Evolutionary conservation across 1,284 basidiomycete genomes (phyloP), one percentile per base, ranked within the genome.

Genomic region (Microbotryomycetes sp.): DNA sequence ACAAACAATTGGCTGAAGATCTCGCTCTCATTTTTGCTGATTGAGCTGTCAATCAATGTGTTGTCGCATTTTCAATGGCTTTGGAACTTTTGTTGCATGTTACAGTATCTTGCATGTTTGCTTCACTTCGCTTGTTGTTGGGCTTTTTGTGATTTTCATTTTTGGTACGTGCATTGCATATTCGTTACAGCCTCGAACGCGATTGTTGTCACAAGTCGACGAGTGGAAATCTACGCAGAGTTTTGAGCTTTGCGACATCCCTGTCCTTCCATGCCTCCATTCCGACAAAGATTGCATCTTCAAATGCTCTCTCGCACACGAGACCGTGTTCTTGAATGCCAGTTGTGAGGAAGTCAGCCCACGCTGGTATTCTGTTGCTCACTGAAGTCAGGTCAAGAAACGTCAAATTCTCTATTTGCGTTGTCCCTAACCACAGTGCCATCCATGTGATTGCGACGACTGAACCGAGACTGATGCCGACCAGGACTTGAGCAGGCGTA

Each of bases 401-500:
- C 2, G 23, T 60, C 29, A 16, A 42, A 30, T 31, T 32, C 48
- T 56, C 56, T 23, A 60, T 49, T 31, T 56, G 60, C 12, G 58
- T 57, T 4, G 56, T 23, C 4, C 70, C 71, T n/a, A 70, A 55
- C 73, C 72, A 74, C 1, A 67, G 22, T 22, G 46, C 50, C 32
- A 73, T 68, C 70, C 68, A 71, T 4, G 50, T 52, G 28, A 65
- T 48, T 19, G 71, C 73, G 22, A 73, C 54, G 3, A 47, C 23
- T 6, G 50, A 32, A 1, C 73, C 73, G 16, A 74, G 60, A 3
- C 54, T 19, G 15, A 68, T 68, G n/a, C 73, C 73, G 4, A 63
- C 73, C 26, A 74, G 29, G n/a, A 74, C 73, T 59, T 74, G 73
- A 0, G 62, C 64, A 4, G 48, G 51, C 14, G 73, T 74, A 62